Percentiles rank a stretch among this genome's conserved stretches.
These are phyloP conservation scores for Penicillium arizonense DNA, from an alignment of 495 filamentous ascomycete species.

Conservation along the genomic window DNA sequence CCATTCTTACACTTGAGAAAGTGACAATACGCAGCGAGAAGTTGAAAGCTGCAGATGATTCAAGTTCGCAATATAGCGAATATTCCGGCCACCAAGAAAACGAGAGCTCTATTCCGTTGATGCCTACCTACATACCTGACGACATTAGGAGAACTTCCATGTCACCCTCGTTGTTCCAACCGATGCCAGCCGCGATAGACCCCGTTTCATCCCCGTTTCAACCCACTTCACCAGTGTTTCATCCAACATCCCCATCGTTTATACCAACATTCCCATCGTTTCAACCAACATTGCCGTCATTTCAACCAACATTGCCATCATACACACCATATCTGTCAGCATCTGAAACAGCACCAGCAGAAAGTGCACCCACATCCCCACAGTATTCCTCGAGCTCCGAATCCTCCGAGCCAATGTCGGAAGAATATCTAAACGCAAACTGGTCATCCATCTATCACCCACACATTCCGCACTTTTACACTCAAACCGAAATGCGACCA, in stretches of 20 bases:
- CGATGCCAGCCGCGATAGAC: no score
- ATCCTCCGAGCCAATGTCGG: conserved; percentile 6
- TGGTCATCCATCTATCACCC: conserved; percentile 8
- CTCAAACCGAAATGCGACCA: no score
- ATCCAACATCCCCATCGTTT: neutral
- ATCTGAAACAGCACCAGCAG: conserved; percentile 3
- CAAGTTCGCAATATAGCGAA: neutral
- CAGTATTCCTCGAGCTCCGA: conserved; percentile 9
- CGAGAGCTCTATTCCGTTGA: conserved; percentile 2
- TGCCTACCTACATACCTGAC: no score
- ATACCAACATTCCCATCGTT: neutral
- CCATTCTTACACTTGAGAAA: conserved; percentile 8
- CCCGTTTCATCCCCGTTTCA: no score
- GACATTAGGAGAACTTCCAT: no score
- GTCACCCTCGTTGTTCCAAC: no score
- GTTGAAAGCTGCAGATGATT: neutral
- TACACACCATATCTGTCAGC: neutral
- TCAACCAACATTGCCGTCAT: neutral
- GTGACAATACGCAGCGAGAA: conserved; percentile 6
- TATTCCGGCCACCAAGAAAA: conserved; percentile 3
- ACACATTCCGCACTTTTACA: conserved; percentile 5
- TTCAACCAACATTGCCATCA: conserved; percentile 2
- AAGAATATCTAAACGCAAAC: conserved; percentile 9
- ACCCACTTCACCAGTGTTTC: neutral
- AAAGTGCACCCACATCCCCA: conserved; percentile 4